These are phyloP conservation scores for Cyberlindnera nakhonratchasimensis DNA, from an alignment of 805 yeast species.

Conservation along the genomic window DNA sequence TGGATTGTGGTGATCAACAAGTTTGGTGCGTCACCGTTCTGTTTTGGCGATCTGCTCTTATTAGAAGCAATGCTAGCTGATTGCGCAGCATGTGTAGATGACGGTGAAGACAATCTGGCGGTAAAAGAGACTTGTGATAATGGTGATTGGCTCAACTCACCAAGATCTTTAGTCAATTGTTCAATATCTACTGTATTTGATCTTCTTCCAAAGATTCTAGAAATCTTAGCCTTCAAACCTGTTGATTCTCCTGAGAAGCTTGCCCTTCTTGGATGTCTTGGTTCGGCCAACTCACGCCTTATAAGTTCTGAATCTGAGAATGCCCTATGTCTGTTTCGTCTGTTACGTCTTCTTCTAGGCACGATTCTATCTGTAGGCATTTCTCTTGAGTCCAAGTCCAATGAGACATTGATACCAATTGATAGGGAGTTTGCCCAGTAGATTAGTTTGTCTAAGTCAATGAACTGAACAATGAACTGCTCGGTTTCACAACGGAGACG, in stretches of 20 bases:
- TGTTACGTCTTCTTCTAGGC: slow-evolving; percentile 66
- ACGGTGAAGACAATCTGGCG: background rate
- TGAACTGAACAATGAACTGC: slow-evolving; percentile 70
- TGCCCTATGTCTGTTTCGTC: slow-evolving; percentile 27
- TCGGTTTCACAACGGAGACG: slow-evolving; percentile 80
- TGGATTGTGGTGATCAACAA: slow-evolving; percentile 16
- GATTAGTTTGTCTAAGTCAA: slow-evolving; percentile 61
- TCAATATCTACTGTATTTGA: slow-evolving; percentile 8
- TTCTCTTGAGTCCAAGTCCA: slow-evolving; percentile 70
- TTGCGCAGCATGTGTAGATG: too few species aligned
- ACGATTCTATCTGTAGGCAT: slow-evolving; percentile 77
- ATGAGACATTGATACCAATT: slow-evolving; percentile 73
- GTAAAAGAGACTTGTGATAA: background rate
- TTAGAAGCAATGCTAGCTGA: too few species aligned
- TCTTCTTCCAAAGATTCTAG: slow-evolving; percentile 17
- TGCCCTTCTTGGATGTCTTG: slow-evolving; percentile 20
- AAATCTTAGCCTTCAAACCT: slow-evolving; percentile 13
- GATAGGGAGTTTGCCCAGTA: slow-evolving; percentile 74
- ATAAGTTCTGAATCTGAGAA: slow-evolving; percentile 28
- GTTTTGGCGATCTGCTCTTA: too few species aligned
- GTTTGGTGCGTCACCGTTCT: too few species aligned
- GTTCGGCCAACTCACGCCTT: slow-evolving; percentile 26
- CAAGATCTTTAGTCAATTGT: slow-evolving; percentile 7
- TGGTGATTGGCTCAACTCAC: too few species aligned
- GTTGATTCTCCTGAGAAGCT: slow-evolving; percentile 17